phyloP scores from a whole-genome alignment of 768 basidiomycete species.

The Rhodotorula toruloides region DNA sequence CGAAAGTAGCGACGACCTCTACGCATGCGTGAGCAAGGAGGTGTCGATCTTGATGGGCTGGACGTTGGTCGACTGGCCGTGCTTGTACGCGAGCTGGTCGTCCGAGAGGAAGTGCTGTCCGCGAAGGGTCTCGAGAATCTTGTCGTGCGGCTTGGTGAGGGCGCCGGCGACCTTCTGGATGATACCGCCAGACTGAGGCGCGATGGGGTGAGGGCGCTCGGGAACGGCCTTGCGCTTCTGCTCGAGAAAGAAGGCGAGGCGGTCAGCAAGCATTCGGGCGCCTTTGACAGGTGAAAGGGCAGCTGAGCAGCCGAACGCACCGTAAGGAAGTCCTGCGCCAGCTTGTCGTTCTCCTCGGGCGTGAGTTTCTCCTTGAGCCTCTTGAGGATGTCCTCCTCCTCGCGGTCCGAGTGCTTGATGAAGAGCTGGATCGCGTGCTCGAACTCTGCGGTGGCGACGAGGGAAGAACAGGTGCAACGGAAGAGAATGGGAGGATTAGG shows the following conservation, averaged over 20 bases:
- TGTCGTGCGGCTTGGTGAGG: slow-evolving; percentile 20
- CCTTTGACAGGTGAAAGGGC: not conserved
- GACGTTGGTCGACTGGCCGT: not conserved
- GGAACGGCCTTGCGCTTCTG: slow-evolving; percentile 22
- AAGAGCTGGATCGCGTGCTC: slow-evolving; percentile 20
- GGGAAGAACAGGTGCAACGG: not conserved
- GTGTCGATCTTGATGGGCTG: slow-evolving; percentile 13
- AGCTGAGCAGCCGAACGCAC: not conserved
- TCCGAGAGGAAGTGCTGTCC: not conserved
- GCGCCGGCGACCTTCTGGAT: slow-evolving; percentile 23
- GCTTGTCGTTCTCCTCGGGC: slow-evolving; percentile 27
- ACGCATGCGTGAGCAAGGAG: not conserved
- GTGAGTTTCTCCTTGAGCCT: slow-evolving; percentile 1
- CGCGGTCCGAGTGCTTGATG: slow-evolving; percentile 21
- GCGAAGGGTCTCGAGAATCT: slow-evolving; percentile 20
- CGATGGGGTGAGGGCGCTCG: slow-evolving; percentile 24
- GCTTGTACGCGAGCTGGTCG: slow-evolving; percentile 7
- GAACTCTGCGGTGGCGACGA: slow-evolving; percentile 1
- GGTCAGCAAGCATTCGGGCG: not conserved
- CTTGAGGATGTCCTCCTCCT: slow-evolving; percentile 19
- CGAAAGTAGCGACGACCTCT: too few species aligned
- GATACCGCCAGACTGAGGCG: slow-evolving; percentile 28
- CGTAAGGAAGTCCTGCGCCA: slow-evolving; percentile 15
- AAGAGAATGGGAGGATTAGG: not conserved
- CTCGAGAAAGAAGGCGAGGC: not conserved